Evolutionary conservation across 2,329 filamentous ascomycete genomes (phyloP), one percentile per base, ranked within the genome.

Genomic region (Colletotrichum eremochloae): DNA sequence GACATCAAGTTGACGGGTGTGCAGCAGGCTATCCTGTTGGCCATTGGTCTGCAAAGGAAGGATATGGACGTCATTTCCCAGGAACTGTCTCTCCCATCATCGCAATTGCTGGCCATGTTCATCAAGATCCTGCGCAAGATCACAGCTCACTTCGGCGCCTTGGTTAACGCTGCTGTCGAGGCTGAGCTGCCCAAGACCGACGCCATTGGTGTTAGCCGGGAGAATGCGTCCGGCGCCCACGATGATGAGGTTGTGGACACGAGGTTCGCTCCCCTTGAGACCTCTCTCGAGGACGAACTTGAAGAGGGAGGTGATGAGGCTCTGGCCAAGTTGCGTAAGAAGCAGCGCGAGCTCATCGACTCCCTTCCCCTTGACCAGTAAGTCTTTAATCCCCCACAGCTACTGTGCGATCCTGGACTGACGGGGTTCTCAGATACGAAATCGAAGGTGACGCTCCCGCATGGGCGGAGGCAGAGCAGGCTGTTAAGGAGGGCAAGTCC

Each of bases 51-150:
- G 72, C 97, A 99, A 82, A 91, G 93, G 76, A 98, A 98, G 84
- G 92, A 93, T 50, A 86, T 99, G 38, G 94, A 96, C 18, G 88
- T 89, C 15, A 84, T 98, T 11, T 92, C 95, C 74, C 90, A 92
- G 74, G 96, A 99, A 78, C 83, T 97, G 3, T 88, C 87, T 9
- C 84, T 98, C 7, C 90, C 90, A 0, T 88, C 90, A 2, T 92
- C 91, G 56, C 96, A 98, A 83, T 85, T 98, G 4, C 86, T 99
- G 74, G 95, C 96, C 73, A 97, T 98, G 93, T 98, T 99, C 82
- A 94, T 97, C 81, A 99, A 99, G 86, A 93, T 97, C 73, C 88
- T 98, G 72, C 91, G 95, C 75, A 98, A 98, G 84, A 88, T 97
- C 50, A 93, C 93, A 3, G 87, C 89, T 3, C 90, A 95, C 79